Evolutionary conservation across 2,329 filamentous ascomycete species (phyloP), one percentile per base, ranked within the genome.

Genomic region (Aureobasidium melanogenum): DNA sequence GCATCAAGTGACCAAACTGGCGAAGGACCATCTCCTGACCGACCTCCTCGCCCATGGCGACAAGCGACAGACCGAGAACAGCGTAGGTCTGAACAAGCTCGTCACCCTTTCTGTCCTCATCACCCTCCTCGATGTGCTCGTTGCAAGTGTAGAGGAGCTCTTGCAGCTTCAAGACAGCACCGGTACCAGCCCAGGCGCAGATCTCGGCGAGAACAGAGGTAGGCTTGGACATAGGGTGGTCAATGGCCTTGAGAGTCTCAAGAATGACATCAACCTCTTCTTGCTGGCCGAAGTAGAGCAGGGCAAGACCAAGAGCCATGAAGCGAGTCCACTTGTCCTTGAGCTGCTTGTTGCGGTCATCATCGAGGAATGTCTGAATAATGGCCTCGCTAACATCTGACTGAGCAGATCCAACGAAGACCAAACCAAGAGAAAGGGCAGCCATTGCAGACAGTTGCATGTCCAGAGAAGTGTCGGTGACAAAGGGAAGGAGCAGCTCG

Each of bases 261-360:
- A 97, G 79, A 66, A 97, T 92, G 62, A 97, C 93, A 69, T 99
- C 94, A n/a, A 97, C 94, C 74, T 97, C 93, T 74, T 99, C 94
- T 76, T 99, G 94, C 66, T 91, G 88, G 41, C 94, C 94, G 69
- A 99, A 97, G 82, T 91, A 99, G 30, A 99, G 81, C 28, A 99
- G 82, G 1, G 93, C 94, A 64, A 99, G 82, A 66, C 94, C 94
- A 44, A 99, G 86, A 22, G 90, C 92, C 79, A 99, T 88, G 78
- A 99, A 99, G 19, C 94, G 87, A 34, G 92, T 94, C 94, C 94
- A 99, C 77, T 97, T 99, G 77, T 97, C 91, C 67, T 95, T 97
- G 63, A 99, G 80, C 73, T 96, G 92, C 70, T 84, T 87, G 76
- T 88, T 88, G 62, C 92, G 86, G 63, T 97, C 93, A 62, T 97